Conservation (phyloP, 441 rosid species). For the Erysimum pusillum region DNA sequence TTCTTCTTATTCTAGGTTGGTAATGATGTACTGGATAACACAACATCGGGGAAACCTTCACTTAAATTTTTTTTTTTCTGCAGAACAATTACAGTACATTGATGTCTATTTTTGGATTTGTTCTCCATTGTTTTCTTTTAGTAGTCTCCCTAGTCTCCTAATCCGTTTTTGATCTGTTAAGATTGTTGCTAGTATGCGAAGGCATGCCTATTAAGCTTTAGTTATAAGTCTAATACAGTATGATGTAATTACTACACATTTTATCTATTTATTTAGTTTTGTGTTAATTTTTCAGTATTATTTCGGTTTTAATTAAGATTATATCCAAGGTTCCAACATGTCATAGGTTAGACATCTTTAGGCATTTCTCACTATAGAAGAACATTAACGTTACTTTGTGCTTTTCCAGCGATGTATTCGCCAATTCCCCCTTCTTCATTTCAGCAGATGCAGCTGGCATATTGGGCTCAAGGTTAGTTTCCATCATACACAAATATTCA, state of each 20-base stretch:
- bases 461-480: constrained; percentile 67
- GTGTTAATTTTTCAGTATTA: constrained; percentile 4
- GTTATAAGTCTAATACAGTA: constrained; percentile 12
- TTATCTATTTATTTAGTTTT: constrained; percentile 14
- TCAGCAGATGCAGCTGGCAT: constrained; percentile 86
- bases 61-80: not conserved
- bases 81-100: not conserved
- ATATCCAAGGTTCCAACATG: constrained; percentile 3
- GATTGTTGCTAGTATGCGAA: constrained; percentile 31
- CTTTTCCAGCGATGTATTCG: constrained; percentile 79
- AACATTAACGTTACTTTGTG: constrained; percentile 28
- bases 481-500: constrained; percentile 35
- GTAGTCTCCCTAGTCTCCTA: constrained; percentile 8
- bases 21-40: constrained; percentile 29
- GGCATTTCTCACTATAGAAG: constrained; percentile 30
- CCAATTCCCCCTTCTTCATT: constrained; percentile 92
- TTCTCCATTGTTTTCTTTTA: constrained; percentile 14
- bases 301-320: not conserved
- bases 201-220: constrained; percentile 21
- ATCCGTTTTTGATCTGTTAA: constrained; percentile 22
- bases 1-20: constrained; percentile 20
- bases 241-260: not conserved
- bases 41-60: constrained; percentile 1
- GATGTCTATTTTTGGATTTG: constrained; percentile 15
- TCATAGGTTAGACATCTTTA: constrained; percentile 26